A percentile compares a stretch with the other conserved stretches of the same genome.
phyloP scores from a whole-genome alignment of 176 grass and related monocot species.

The Eremochloa ophiuroides region DNA sequence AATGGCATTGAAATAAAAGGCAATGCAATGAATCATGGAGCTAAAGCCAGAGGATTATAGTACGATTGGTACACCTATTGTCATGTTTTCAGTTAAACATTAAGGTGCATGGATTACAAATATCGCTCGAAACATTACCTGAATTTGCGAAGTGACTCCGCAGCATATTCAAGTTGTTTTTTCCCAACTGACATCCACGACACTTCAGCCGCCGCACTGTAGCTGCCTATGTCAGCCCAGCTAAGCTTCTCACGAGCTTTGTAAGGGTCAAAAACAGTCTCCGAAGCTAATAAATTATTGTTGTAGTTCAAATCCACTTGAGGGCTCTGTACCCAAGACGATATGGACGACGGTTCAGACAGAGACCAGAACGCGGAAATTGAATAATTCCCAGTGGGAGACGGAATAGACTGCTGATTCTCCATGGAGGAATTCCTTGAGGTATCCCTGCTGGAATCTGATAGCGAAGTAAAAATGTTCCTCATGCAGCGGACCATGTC shows the following conservation, averaged over 20 bases:
- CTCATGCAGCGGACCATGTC: conserved; percentile 89
- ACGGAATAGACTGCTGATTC: conserved; percentile 34
- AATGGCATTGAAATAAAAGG: not conserved
- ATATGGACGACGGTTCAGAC: conserved; percentile 53
- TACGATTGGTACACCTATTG: not conserved
- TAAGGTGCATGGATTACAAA: not conserved
- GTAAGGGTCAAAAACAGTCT: conserved; percentile 81
- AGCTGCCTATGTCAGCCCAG: conserved; percentile 89
- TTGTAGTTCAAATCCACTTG: conserved; percentile 65
- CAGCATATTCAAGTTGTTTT: conserved; percentile 86
- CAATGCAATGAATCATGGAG: not conserved
- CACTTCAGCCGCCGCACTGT: conserved; percentile 62
- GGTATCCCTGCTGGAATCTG: conserved; percentile 53
- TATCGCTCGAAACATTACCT: conserved; percentile 40
- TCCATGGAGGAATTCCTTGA: conserved; percentile 27
- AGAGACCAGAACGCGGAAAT: conserved; percentile 69
- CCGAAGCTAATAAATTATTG: conserved; percentile 55
- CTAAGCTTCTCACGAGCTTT: conserved; percentile 72
- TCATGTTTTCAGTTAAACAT: not conserved
- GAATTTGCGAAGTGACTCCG: conserved; percentile 77
- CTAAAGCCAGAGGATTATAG: not conserved
- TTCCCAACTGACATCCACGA: conserved; percentile 97
- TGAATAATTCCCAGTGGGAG: conserved; percentile 60
- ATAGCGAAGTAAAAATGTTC: conserved; percentile 85
- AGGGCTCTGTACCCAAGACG: conserved; percentile 77